These are phyloP conservation scores for Saturnispora dispora DNA, from an alignment of 805 yeast species.

Conservation along the genomic window DNA sequence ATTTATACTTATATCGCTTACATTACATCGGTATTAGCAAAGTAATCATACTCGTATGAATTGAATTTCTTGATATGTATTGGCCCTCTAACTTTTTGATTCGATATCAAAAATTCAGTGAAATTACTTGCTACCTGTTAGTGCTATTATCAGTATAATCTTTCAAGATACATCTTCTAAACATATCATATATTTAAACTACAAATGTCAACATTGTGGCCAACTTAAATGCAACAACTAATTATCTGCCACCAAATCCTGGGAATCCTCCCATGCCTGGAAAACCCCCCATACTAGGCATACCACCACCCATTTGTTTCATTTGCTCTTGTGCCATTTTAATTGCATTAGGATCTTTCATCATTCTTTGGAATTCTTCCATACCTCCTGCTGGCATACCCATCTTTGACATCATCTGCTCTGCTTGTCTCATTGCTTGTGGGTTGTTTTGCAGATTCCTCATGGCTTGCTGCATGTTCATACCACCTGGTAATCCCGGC, in stretches of 20 bases:
- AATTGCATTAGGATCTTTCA: constrained; percentile 18
- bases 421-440: constrained; percentile 7
- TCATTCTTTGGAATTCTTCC: constrained; percentile 9
- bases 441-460: constrained; percentile 8
- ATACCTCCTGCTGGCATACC: constrained; percentile 8
- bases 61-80: too few relatives aligned
- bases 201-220: background rate
- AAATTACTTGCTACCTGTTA: too few relatives aligned
- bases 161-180: background rate
- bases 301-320: constrained; percentile 39
- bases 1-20: too few relatives aligned
- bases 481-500: constrained; percentile 8
- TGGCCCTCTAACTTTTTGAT: too few relatives aligned
- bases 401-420: constrained; percentile 9
- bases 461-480: constrained; percentile 10
- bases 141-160: background rate
- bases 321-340: constrained; percentile 44
- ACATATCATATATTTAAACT: background rate
- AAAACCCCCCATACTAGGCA: constrained; percentile 7
- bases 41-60: too few relatives aligned
- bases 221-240: background rate
- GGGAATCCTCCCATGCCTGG: background rate
- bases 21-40: too few relatives aligned
- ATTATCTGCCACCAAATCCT: constrained; percentile 1
- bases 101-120: too few relatives aligned